Conservation (phyloP, 202 grass and related monocot genomes). For the Eragrostis tef region DNA sequence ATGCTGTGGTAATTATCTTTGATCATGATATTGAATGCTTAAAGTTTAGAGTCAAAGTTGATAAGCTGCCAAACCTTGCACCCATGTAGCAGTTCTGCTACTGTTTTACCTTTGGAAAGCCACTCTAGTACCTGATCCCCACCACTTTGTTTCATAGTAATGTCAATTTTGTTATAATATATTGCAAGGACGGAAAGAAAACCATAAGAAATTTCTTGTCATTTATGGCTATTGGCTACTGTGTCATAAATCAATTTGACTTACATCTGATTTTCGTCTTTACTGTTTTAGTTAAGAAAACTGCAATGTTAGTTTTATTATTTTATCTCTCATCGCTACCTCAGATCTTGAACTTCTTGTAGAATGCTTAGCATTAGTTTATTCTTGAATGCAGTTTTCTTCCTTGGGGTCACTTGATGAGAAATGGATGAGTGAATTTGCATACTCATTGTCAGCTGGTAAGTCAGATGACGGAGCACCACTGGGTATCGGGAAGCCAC, state of each 20-base stretch:
- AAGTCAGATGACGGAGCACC: slow-evolving; percentile 70
- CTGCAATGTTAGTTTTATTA: slow-evolving; percentile 1
- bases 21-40: neutral
- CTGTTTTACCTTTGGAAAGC: neutral
- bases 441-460: slow-evolving; percentile 73
- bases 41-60: slow-evolving; percentile 21
- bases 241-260: neutral
- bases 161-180: neutral
- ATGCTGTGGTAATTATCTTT: neutral
- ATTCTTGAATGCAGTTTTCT: slow-evolving; percentile 70
- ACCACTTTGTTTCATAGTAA: no score
- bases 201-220: neutral
- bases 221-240: neutral
- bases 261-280: neutral
- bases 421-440: slow-evolving; percentile 89
- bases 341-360: slow-evolving; percentile 8
- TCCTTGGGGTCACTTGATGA: slow-evolving; percentile 95
- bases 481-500: slow-evolving; percentile 72
- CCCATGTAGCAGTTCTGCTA: neutral
- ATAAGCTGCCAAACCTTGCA: slow-evolving; percentile 30
- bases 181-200: slow-evolving; percentile 26
- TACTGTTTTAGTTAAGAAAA: slow-evolving; percentile 7
- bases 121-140: neutral
- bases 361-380: no score
- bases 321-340: slow-evolving; percentile 14